These are phyloP conservation scores for Entomortierella beljakovae DNA, from an alignment of 192 early-diverging fungal species.

Conservation along the genomic window DNA sequence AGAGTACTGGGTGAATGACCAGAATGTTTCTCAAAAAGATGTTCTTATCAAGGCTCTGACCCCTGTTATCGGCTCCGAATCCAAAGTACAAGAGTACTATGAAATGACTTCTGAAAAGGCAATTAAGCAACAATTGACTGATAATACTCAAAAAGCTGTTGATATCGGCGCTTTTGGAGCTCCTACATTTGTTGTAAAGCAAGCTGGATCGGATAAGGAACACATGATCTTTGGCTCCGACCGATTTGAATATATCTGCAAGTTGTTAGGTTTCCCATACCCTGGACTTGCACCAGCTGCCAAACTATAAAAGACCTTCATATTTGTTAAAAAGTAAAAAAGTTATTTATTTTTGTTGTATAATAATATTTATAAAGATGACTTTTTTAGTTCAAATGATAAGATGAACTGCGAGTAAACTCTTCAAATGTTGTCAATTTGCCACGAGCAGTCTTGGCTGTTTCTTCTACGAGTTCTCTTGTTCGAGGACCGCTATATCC, in stretches of 20 bases:
- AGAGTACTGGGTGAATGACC: constrained; percentile 27
- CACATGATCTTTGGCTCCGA: constrained; percentile 45
- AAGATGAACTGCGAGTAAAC: background rate
- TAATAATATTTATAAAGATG: too few species aligned
- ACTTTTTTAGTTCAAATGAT: background rate
- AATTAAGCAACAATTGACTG: constrained; percentile 30
- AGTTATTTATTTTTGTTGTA: too few species aligned
- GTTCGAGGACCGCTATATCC: constrained; percentile 4
- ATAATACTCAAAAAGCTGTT: constrained; percentile 45
- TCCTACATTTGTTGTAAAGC: constrained; percentile 38
- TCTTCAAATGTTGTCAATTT: constrained; percentile 16
- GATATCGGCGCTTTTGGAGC: constrained; percentile 42
- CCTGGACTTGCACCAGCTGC: constrained; percentile 20
- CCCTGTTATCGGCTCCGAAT: constrained; percentile 20
- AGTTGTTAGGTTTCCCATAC: constrained; percentile 33
- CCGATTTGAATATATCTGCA: constrained; percentile 38
- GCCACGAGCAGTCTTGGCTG: background rate
- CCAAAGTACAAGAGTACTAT: constrained; percentile 11
- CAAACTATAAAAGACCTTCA: constrained; percentile 17
- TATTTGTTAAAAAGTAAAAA: too few species aligned
- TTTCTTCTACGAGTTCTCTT: background rate
- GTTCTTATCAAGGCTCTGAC: constrained; percentile 10
- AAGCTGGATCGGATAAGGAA: constrained; percentile 25
- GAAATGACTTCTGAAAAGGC: constrained; percentile 17
- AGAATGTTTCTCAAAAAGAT: constrained; percentile 19